These are phyloP conservation scores for Fusarium pseudocircinatum DNA, from an alignment of 2,329 filamentous ascomycete species.

Conservation along the genomic window DNA sequence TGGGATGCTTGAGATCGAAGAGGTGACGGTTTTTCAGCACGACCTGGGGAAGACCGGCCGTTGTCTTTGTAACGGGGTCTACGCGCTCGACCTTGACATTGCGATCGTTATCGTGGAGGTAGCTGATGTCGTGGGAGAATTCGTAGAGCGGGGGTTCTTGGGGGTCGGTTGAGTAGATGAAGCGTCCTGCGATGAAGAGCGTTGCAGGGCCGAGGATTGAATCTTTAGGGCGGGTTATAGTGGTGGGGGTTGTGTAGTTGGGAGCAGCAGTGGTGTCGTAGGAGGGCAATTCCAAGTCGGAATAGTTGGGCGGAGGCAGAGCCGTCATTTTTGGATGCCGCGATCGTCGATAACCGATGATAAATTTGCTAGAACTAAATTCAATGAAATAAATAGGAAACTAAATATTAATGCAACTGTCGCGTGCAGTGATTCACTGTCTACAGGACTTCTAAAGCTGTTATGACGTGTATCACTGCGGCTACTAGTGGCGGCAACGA, in stretches of 20 bases:
- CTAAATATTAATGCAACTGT: conserved; percentile 11
- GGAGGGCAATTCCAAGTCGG: conserved; percentile 33
- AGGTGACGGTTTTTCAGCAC: conserved; percentile 46
- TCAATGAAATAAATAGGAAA: neutral
- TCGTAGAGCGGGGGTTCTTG: conserved; percentile 48
- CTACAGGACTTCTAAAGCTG: neutral
- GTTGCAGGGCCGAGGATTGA: conserved; percentile 45
- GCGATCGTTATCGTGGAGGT: conserved; percentile 46
- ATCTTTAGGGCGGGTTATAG: conserved; percentile 11
- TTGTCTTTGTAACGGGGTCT: conserved; percentile 42
- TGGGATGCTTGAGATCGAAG: conserved; percentile 49
- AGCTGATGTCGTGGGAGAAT: conserved; percentile 48
- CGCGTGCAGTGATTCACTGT: conserved; percentile 18
- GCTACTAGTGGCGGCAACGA: neutral
- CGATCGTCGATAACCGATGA: neutral
- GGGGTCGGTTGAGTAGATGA: conserved; percentile 46
- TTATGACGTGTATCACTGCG: conserved; percentile 30
- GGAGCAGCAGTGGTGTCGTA: conserved; percentile 33
- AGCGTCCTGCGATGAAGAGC: conserved; percentile 47
- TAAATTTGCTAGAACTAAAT: neutral
- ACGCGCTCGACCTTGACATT: conserved; percentile 46
- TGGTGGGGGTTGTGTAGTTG: neutral
- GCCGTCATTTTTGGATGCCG: conserved; percentile 16
- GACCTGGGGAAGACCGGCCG: conserved; percentile 38
- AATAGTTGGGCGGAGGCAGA: conserved; percentile 16